Base-by-base conservation (phyloP, 768 basidiomycete genomes). In the Royoungia palumana region DNA sequence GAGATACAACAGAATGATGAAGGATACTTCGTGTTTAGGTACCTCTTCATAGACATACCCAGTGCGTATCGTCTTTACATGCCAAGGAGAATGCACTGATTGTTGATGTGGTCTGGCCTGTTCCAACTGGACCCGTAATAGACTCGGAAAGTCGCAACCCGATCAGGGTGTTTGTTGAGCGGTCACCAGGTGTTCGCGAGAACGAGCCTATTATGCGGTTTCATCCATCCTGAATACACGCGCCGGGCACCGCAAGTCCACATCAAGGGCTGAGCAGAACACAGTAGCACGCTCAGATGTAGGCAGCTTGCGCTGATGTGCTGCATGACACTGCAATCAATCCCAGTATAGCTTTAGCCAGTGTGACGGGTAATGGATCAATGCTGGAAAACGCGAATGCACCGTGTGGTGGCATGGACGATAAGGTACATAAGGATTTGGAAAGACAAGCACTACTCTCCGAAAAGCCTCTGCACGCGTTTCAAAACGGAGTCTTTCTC, bases 401-500 rank as follows among this genome's bases (percentile, higher is more conserved):
- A 37, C 42, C 50, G 49, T 43, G 42, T 3, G 49, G 35, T 34
- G 46, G 38, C 25, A 21, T 48, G 45, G 49, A 30, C 35, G 44
- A 60, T 46, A 56, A 50, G 47, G 36, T 47, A 46, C 50, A 54
- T 35, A 30, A 53, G 47, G 27, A 49, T 53, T 46, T 51, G 42
- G 47, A 39, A 41, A 34, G 46, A 49, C 42, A 35, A 51, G 59
- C 25, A 57, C 72, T 78, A 91, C 73, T 97, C 95, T 62, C 94
- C 95, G 60, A 93, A 88, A 24, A 97, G 78, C 70, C 92, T 99
- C 78, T 95, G 93, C 14, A 99, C 95, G 45, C 94, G 83, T 70
- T 94, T 97, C 62, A 98, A 76, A 25, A 98, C 81, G 1, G 93
- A 96, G 64, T 98, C 95, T 67, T 97, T 97, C 12, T 85, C 82